Percentiles rank a stretch among this genome's conserved stretches.
These are phyloP conservation scores for Calonectria hongkongensis DNA, from an alignment of 2,329 filamentous ascomycete genomes.

Conservation along the genomic window DNA sequence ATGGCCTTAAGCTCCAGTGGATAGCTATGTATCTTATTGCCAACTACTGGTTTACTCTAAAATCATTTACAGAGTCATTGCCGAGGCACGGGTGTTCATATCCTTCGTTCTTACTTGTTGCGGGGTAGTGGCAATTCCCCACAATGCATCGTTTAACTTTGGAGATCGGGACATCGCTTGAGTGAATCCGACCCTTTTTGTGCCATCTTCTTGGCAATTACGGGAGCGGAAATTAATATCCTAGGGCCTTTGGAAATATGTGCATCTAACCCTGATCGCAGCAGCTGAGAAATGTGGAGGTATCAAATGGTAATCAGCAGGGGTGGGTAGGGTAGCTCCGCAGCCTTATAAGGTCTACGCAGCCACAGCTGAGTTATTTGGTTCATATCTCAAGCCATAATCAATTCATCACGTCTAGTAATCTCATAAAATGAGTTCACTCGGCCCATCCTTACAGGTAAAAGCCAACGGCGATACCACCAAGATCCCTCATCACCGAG, in stretches of 20 bases:
- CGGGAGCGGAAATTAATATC: slow-evolving; percentile 36
- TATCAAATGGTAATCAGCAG: neutral
- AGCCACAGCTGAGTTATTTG: neutral
- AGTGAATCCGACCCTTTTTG: slow-evolving; percentile 22
- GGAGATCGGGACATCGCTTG: slow-evolving; percentile 29
- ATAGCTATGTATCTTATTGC: slow-evolving; percentile 12
- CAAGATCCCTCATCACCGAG: slow-evolving; percentile 54
- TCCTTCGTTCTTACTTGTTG: slow-evolving; percentile 21
- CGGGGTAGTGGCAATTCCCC: slow-evolving; percentile 31
- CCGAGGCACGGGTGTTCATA: slow-evolving; percentile 35
- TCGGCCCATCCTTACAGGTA: slow-evolving; percentile 50
- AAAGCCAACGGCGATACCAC: slow-evolving; percentile 26
- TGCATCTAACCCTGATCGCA: neutral
- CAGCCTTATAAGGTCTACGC: slow-evolving; percentile 13
- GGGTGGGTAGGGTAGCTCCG: neutral
- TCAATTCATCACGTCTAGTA: neutral
- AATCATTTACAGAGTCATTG: neutral
- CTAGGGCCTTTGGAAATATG: neutral
- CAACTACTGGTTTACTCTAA: neutral
- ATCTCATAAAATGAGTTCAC: slow-evolving; percentile 47
- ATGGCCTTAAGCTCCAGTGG: neutral
- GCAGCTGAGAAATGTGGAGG: neutral
- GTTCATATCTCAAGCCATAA: neutral
- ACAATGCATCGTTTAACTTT: slow-evolving; percentile 17
- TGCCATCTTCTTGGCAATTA: neutral